phyloP scores from a whole-genome alignment of 2,329 filamentous ascomycete species.

The Pezicula neosporulosa region DNA sequence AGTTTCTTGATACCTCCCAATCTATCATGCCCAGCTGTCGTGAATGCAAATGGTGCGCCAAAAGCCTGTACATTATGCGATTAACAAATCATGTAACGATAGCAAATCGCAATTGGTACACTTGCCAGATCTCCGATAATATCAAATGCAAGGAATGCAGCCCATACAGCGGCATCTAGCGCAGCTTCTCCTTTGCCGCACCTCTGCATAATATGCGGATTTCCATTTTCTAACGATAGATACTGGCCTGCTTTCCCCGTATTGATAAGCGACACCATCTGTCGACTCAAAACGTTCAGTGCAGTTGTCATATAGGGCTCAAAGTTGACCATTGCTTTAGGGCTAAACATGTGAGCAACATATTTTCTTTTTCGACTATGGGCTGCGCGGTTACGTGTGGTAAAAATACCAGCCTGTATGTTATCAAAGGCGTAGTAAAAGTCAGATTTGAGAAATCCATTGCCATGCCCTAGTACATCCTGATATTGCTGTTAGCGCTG shows the following conservation, averaged over 20 bases:
- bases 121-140: background rate
- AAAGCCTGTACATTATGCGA: background rate
- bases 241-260: background rate
- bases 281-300: constrained; percentile 8
- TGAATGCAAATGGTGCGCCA: background rate
- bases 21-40: background rate
- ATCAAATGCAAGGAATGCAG: background rate
- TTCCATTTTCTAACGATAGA: background rate
- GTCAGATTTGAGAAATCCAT: constrained; percentile 68
- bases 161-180: background rate
- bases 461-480: constrained; percentile 68
- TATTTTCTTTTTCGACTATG: constrained; percentile 86
- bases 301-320: constrained; percentile 77
- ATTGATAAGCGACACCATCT: background rate
- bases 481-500: background rate
- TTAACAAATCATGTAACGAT: too few relatives aligned
- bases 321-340: constrained; percentile 76
- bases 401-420: constrained; percentile 80
- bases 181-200: background rate
- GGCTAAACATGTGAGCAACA: constrained; percentile 78
- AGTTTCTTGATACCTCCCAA: background rate
- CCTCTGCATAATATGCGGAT: background rate
- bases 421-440: constrained; percentile 91
- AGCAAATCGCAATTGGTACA: too few relatives aligned
- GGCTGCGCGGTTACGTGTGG: constrained; percentile 74